These are phyloP conservation scores for Solanum chacoense DNA, from an alignment of 305 asterid species.

Conservation along the genomic window DNA sequence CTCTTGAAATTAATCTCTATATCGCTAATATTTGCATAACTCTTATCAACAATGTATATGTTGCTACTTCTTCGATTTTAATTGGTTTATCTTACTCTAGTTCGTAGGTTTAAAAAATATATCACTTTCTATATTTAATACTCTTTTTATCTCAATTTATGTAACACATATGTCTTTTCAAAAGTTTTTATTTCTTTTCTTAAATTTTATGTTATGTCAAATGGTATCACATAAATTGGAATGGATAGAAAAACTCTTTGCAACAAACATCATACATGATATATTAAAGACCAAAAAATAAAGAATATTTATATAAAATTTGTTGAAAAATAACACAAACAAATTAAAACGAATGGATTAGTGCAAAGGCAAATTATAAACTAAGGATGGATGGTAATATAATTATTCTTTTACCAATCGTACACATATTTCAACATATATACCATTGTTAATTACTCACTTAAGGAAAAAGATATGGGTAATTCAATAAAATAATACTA, in stretches of 20 bases:
- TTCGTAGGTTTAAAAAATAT: too few relatives aligned
- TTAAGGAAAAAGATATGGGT: neutral
- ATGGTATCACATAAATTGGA: neutral
- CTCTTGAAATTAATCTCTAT: neutral
- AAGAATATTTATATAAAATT: neutral
- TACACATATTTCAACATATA: neutral
- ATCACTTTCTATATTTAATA: neutral
- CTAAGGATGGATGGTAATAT: neutral
- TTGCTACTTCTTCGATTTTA: neutral
- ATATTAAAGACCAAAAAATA: neutral
- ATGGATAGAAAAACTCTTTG: neutral
- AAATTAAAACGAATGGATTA: neutral
- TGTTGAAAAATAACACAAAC: rapidly evolving
- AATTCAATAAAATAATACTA: neutral
- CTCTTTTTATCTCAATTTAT: neutral
- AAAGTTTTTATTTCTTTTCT: too few relatives aligned
- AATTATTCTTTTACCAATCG: neutral
- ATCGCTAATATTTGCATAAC: too few relatives aligned
- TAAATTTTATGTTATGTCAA: neutral
- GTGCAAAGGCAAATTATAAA: neutral
- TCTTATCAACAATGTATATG: too few relatives aligned
- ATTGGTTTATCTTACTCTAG: neutral
- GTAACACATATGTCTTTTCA: neutral
- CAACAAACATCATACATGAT: neutral
- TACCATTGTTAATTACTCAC: neutral